Evolutionary conservation across 2,329 filamentous ascomycete genomes (phyloP), one percentile per base, ranked within the genome.

Genomic region (Orbilia blumenaviensis): DNA sequence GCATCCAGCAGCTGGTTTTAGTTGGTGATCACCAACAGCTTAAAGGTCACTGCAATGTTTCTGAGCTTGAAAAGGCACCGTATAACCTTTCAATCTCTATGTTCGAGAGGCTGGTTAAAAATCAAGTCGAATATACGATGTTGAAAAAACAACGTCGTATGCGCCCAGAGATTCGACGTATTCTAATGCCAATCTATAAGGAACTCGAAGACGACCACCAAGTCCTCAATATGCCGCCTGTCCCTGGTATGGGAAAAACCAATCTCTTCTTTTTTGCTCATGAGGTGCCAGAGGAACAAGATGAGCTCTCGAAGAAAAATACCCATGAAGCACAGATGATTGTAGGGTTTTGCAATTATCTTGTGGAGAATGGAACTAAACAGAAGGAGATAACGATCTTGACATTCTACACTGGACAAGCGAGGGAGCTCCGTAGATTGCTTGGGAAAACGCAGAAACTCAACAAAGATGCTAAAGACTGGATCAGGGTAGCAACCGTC

Each of bases 401-500:
- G 58, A 94, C 93, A 0, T 97, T 95, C 81, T 97, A 97, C 84
- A 92, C 92, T 46, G 93, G 92, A 0, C 94, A 97, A 81, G 86
- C 90, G 48, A 91, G 90, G 78, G 83, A 86, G 1, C 85, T 97
- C 1, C 79, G 89, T 0, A 84, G 84, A 12, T 82, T 83, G 4
- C 81, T 90, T 82, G 83, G 9, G 78, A 80, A 16, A 81, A 83
- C 41, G 44, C n/a, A 79, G 82, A 84, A 66, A 44, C 64, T 76
- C 78, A 81, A n/a, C 77, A 82, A 82, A 71, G 44, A 80, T 3
- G 29, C 56, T 10, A 58, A 46, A 21, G 56, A 67, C 2, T 41
- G 71, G 14, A 66, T 87, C 79, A 90, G 90, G 1, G 90, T 96
- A 0, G 88, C 88, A 34, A 97, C 93, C 0, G 92, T 97, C 0